Evolutionary conservation across 495 filamentous ascomycete genomes (phyloP).

Genomic region (Hypoxylon trugodes): DNA sequence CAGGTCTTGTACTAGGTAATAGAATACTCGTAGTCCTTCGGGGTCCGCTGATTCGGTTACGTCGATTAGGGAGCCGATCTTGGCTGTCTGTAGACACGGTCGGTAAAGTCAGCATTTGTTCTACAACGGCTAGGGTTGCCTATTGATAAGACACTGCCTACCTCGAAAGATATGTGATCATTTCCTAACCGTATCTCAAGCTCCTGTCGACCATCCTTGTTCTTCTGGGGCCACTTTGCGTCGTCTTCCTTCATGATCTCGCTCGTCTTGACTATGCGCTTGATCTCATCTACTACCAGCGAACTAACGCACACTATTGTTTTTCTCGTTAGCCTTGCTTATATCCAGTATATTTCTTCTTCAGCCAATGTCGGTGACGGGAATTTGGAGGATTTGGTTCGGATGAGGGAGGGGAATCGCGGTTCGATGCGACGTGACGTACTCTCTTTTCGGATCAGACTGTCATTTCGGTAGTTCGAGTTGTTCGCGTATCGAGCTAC

Average conservation of each 20-base stretch:
- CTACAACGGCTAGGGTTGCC: neutral
- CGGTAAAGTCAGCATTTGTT: conserved; percentile 40
- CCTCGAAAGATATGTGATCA: conserved; percentile 99
- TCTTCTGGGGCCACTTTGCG: conserved; percentile 99
- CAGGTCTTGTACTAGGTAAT: conserved; percentile 97
- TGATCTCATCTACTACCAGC: conserved; percentile 92
- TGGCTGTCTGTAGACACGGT: conserved; percentile 88
- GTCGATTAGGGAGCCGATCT: conserved; percentile 96
- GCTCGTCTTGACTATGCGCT: conserved; percentile 95
- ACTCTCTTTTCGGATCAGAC: conserved; percentile 99
- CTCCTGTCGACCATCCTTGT: conserved; percentile 98
- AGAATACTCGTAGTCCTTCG: conserved; percentile 97
- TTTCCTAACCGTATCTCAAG: conserved; percentile 93
- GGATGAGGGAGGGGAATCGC: neutral
- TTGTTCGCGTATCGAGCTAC: conserved; percentile 98
- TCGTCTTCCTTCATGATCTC: conserved; percentile 99
- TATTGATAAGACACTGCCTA: too few species aligned
- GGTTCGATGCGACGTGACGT: conserved; percentile 54
- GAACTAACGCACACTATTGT: conserved; percentile 97
- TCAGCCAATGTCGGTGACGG: too few species aligned
- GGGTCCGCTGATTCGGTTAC: conserved; percentile 96
- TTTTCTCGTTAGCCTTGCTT: conserved; percentile 15
- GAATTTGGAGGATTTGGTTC: neutral
- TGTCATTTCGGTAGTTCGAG: conserved; percentile 99
- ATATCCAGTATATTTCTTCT: too few species aligned